Evolutionary conservation across 176 grass and related monocot species (phyloP).

Genomic region (Saccharum spontaneum): DNA sequence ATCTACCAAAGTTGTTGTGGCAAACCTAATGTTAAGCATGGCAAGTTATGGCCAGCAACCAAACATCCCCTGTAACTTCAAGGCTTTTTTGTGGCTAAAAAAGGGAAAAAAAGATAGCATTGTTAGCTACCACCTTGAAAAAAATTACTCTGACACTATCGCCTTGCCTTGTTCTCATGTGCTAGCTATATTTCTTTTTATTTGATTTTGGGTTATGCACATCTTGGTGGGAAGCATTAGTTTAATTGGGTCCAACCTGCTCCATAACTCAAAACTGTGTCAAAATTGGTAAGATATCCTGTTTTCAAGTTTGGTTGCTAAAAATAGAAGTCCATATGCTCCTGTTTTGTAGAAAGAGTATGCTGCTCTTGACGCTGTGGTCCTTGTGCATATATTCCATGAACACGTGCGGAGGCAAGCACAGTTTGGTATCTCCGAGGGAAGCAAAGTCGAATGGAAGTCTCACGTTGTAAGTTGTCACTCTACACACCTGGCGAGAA

Average conservation of each 20-base stretch:
- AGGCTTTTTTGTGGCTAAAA: background rate
- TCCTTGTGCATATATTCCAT: constrained; percentile 90
- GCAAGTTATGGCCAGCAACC: no score
- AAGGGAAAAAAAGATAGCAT: background rate
- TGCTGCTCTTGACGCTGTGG: constrained; percentile 86
- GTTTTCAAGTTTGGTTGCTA: background rate
- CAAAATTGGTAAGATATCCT: background rate
- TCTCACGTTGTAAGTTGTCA: constrained; percentile 77
- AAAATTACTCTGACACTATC: background rate
- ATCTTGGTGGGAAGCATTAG: background rate
- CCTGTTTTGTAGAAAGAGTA: constrained; percentile 77
- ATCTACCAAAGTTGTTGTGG: no score
- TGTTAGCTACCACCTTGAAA: background rate
- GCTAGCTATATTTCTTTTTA: background rate
- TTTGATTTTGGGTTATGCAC: constrained; percentile 6
- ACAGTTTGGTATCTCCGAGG: constrained; percentile 55
- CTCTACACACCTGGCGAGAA: background rate
- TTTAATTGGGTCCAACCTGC: background rate
- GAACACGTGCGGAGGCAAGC: constrained; percentile 57
- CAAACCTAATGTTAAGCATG: no score
- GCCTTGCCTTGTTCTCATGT: background rate
- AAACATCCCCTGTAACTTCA: background rate
- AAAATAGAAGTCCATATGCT: background rate
- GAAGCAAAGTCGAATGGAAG: constrained; percentile 73
- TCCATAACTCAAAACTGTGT: background rate